Conservation (phyloP, 2,329 filamentous ascomycete genomes). For the Thielaviopsis euricoi region DNA sequence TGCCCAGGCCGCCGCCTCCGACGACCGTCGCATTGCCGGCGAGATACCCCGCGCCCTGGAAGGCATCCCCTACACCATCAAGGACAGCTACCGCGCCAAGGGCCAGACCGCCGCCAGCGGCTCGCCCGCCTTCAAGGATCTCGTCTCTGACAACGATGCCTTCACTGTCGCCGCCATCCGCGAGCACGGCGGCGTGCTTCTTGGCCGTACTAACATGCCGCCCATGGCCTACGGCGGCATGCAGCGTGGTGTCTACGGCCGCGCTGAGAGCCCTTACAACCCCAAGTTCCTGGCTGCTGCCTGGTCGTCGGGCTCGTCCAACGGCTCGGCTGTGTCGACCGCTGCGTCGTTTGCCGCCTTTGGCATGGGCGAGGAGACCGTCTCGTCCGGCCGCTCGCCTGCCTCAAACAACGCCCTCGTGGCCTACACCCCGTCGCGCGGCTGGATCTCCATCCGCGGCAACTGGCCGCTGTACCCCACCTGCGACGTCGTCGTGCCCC, state of each 20-base stretch:
- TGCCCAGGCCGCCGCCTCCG: conserved; percentile 17
- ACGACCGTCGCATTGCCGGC: conserved; percentile 15
- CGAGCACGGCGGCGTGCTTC: conserved; percentile 31
- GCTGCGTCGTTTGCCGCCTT: conserved; percentile 34
- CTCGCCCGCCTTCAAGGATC: conserved; percentile 34
- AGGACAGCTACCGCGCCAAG: conserved; percentile 38
- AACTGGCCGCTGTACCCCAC: conserved; percentile 39
- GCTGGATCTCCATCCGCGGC: conserved; percentile 33
- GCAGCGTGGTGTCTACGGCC: conserved; percentile 38
- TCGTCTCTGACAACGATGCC: conserved; percentile 35
- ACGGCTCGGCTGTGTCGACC: conserved; percentile 35
- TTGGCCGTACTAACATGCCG: conserved; percentile 18
- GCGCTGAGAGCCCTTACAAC: conserved; percentile 41
- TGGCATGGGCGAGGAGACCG: conserved; percentile 37
- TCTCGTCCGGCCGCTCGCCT: conserved; percentile 38
- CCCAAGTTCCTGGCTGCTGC: conserved; percentile 34
- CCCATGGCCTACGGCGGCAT: conserved; percentile 42
- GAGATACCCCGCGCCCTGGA: conserved; percentile 22
- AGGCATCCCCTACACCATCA: conserved; percentile 40
- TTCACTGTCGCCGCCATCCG: conserved; percentile 30
- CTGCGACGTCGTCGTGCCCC: conserved; percentile 37
- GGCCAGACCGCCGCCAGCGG: conserved; percentile 36
- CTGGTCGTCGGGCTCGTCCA: conserved; percentile 40
- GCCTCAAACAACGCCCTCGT: conserved; percentile 40
- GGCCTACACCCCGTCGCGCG: conserved; percentile 38